These are phyloP conservation scores for Barnettozyma pratensis DNA, from an alignment of 805 yeast species.

Conservation along the genomic window DNA sequence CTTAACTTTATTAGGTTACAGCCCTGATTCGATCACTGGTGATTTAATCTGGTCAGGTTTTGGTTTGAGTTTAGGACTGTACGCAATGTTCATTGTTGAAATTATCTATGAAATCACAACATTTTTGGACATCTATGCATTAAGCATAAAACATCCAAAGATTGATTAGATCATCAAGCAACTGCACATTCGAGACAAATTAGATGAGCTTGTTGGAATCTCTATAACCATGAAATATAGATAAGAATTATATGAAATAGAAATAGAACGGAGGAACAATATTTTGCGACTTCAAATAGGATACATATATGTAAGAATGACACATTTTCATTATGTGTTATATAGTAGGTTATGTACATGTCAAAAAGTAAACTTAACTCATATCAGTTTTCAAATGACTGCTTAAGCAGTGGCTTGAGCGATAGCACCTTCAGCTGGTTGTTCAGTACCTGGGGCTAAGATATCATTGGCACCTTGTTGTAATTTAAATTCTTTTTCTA, in stretches of 20 bases:
- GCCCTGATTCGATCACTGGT: constrained; percentile 38
- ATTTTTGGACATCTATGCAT: constrained; percentile 80
- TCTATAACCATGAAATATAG: background rate
- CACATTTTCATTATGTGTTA: constrained; percentile 4
- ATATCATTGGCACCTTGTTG: constrained; percentile 76
- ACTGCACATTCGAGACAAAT: background rate
- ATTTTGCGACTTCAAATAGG: too few species aligned
- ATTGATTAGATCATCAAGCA: constrained; percentile 22
- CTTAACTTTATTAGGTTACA: constrained; percentile 25
- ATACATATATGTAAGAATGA: background rate
- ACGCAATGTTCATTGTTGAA: constrained; percentile 67
- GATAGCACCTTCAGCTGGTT: constrained; percentile 24
- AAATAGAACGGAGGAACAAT: too few species aligned
- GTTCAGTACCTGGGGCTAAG: constrained; percentile 63
- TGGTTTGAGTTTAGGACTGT: constrained; percentile 62
- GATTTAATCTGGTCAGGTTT: constrained; percentile 61
- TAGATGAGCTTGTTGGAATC: background rate
- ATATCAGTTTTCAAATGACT: background rate
- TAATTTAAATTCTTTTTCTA: constrained; percentile 85
- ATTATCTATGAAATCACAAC: constrained; percentile 75
- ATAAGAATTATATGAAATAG: background rate
- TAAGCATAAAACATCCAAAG: constrained; percentile 76
- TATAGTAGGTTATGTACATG: constrained; percentile 5
- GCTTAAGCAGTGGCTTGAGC: constrained; percentile 26
- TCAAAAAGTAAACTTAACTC: background rate